Conservation (phyloP, 176 grass and related monocot species). For the Saccharum officinarum region DNA sequence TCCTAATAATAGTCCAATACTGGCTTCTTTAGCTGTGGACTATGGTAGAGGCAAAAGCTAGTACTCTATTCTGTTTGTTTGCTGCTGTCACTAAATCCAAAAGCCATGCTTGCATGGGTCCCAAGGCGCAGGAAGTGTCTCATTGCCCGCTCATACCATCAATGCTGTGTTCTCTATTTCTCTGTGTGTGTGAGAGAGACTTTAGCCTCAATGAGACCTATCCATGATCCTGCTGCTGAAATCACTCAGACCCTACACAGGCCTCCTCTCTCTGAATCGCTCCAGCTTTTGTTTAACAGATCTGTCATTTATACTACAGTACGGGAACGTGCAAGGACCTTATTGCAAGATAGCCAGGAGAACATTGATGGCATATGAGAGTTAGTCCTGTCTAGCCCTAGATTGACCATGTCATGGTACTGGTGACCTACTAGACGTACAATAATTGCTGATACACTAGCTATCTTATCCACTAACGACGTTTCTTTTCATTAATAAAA, state of each 20-base stretch:
- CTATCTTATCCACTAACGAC: background rate
- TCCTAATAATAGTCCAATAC: too few species aligned
- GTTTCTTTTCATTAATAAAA: too few species aligned
- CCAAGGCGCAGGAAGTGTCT: slow-evolving; percentile 35
- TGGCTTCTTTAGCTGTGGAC: slow-evolving; percentile 1
- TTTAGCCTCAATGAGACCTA: slow-evolving; percentile 18
- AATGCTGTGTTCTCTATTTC: slow-evolving; percentile 46
- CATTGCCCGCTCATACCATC: slow-evolving; percentile 44
- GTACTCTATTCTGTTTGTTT: slow-evolving; percentile 7
- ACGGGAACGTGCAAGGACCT: slow-evolving; percentile 36
- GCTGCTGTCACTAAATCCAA: slow-evolving; percentile 30
- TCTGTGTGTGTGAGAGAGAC: background rate
- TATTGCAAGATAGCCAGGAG: slow-evolving; percentile 3
- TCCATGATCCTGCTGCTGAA: slow-evolving; percentile 29
- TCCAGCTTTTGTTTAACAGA: slow-evolving; percentile 50
- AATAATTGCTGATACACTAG: background rate
- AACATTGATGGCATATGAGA: slow-evolving; percentile 30
- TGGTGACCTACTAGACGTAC: too few species aligned
- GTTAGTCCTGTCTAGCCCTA: slow-evolving; percentile 36
- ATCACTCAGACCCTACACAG: slow-evolving; percentile 25
- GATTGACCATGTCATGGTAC: too few species aligned
- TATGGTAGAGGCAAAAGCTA: slow-evolving; percentile 22
- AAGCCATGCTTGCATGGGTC: slow-evolving; percentile 42
- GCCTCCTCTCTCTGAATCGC: background rate
- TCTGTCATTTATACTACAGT: slow-evolving; percentile 45